Base-by-base conservation (phyloP, 805 yeast species). In the Ogataea paradorogensis region DNA sequence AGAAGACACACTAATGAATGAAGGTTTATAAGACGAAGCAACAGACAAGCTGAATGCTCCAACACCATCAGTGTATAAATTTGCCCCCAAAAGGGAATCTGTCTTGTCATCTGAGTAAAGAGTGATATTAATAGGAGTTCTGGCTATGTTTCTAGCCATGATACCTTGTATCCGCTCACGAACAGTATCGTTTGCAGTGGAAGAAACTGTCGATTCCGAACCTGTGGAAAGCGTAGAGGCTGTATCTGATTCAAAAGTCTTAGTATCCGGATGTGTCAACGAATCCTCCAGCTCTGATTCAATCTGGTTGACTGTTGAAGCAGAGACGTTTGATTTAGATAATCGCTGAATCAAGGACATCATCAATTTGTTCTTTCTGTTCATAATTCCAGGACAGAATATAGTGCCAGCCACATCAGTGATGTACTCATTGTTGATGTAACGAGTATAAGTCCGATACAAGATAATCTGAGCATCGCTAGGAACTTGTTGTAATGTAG, bases 371-470 rank as follows among this genome's bases (percentile, higher is more conserved):
- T 88, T 87, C 53, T 83, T 87, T 29, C 95, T 68, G 22, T 76
- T 73, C 69, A 79, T 74, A 7, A 73, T 66, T 1, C 95, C 95
- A 0, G 89, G 87, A 29, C 84, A 70, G 38, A 54, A 72, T 20
- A 84, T 64, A 74, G 84, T 77, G 6, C 96, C 96, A 30, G 85
- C 71, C 3, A 90, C 76, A 25, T 78, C 78, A 2, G 83, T 74
- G 27, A 74, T 73, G 47, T 67, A 77, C 36, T 66, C 69, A 7
- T 53, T 53, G 11, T 56, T 59, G 9, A 52, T 57, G 14, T 46
- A 52, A 6, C 76, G 61, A 0, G 80, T 69, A 57, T 71, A 82
- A 4, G 81, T 71, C 15, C 82, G 83, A 49, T 76, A 80, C 27
- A 82, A 61, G 2, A 77, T 59, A n/a, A 87, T 70, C 13, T 73